Evolutionary conservation across 371 early-diverging fungal genomes (phyloP).

Genomic region (Syncephalastrum monosporum): DNA sequence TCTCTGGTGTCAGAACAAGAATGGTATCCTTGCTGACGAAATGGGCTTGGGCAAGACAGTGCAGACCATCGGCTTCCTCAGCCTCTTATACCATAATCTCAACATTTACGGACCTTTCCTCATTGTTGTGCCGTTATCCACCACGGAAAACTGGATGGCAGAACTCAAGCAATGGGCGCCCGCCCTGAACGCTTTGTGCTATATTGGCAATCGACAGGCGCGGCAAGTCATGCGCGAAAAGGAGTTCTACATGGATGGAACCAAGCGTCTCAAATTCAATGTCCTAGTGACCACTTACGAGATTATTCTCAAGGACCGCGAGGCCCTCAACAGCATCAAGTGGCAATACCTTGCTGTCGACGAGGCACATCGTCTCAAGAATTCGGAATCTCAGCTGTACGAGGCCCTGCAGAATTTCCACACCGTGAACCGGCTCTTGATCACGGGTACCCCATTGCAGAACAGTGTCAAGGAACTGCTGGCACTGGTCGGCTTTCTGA

Average conservation of each 20-base stretch:
- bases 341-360: slow-evolving; percentile 91
- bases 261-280: slow-evolving; percentile 80
- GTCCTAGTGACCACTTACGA: slow-evolving; percentile 95
- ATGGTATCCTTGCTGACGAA: slow-evolving; percentile 93
- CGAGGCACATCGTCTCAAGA: slow-evolving; percentile 92
- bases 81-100: slow-evolving; percentile 84
- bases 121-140: slow-evolving; percentile 95
- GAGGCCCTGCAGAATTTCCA: slow-evolving; percentile 77
- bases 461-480: slow-evolving; percentile 86
- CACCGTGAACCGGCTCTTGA: slow-evolving; percentile 76
- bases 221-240: slow-evolving; percentile 86
- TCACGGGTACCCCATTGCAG: slow-evolving; percentile 91
- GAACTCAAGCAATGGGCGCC: slow-evolving; percentile 97
- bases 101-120: slow-evolving; percentile 92
- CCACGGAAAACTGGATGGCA: slow-evolving; percentile 91
- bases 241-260: slow-evolving; percentile 76
- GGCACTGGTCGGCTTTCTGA: slow-evolving; percentile 80
- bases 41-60: slow-evolving; percentile 99
- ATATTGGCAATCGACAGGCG: slow-evolving; percentile 83
- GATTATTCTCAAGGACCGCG: slow-evolving; percentile 89
- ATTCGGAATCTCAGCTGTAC: slow-evolving; percentile 84
- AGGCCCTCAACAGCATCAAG: slow-evolving; percentile 67
- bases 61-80: slow-evolving; percentile 97
- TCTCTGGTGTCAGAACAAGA: slow-evolving; percentile 93
- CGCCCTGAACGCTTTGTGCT: slow-evolving; percentile 86